Conservation (phyloP, 164 flowering plant genomes). For the Vitis cinerea region DNA sequence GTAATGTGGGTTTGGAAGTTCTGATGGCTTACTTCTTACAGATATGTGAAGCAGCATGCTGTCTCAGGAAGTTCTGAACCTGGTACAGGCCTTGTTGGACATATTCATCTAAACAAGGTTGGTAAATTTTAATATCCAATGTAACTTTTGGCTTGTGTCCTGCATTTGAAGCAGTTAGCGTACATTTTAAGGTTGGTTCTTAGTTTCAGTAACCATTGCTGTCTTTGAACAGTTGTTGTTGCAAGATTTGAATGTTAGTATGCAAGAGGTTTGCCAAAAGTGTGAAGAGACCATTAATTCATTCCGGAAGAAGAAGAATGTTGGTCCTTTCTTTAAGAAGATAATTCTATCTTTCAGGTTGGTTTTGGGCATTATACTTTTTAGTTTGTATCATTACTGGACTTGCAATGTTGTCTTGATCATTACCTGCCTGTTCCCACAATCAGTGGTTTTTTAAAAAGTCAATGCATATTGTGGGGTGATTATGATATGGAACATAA, state of each 20-base stretch:
- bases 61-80: conserved; percentile 30
- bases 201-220: conserved; percentile 6
- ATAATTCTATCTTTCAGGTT: conserved; percentile 53
- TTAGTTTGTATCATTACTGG: background rate
- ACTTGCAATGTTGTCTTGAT: background rate
- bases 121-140: background rate
- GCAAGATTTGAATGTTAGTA: conserved; percentile 29
- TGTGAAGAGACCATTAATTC: conserved; percentile 50
- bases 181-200: background rate
- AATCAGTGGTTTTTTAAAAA: background rate
- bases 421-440: background rate
- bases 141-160: background rate
- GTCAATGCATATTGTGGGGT: background rate
- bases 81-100: conserved; percentile 69
- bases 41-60: conserved; percentile 40
- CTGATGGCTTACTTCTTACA: conserved; percentile 16
- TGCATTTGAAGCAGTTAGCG: background rate
- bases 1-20: background rate
- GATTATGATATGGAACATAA: background rate
- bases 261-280: conserved; percentile 47
- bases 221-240: conserved; percentile 42
- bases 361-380: conserved; percentile 10
- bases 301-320: conserved; percentile 53
- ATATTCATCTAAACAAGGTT: conserved; percentile 81
- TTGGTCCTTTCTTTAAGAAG: conserved; percentile 37